These are phyloP conservation scores for Hanseniaspora occidentalis DNA, from an alignment of 805 yeast genomes.

Conservation along the genomic window DNA sequence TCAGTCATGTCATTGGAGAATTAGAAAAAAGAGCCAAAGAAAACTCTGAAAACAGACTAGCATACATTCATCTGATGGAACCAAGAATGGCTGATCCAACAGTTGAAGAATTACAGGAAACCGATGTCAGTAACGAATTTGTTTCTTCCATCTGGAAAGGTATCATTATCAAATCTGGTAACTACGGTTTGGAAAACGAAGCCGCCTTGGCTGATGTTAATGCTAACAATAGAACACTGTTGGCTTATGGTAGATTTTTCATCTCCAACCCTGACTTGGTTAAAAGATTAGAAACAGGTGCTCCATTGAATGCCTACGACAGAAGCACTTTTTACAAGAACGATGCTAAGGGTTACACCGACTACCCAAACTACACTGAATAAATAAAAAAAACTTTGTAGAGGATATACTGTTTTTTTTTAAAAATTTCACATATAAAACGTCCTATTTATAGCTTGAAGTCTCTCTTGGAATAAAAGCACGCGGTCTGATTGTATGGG, in stretches of 20 bases:
- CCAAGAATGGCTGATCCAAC: slow-evolving; percentile 31
- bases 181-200: background rate
- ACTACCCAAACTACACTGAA: slow-evolving; percentile 19
- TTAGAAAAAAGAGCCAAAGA: slow-evolving; percentile 26
- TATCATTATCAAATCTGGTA: slow-evolving; percentile 9
- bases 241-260: slow-evolving; percentile 27
- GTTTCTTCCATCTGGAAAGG: slow-evolving; percentile 13
- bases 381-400: no score
- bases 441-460: no score
- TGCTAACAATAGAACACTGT: slow-evolving; percentile 30
- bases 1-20: slow-evolving; percentile 29
- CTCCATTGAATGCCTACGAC: slow-evolving; percentile 25
- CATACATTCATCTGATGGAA: slow-evolving; percentile 33
- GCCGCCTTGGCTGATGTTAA: slow-evolving; percentile 7
- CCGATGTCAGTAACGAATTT: slow-evolving; percentile 9
- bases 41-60: slow-evolving; percentile 28
- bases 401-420: no score
- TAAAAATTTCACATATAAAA: no score
- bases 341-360: slow-evolving; percentile 24
- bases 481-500: no score
- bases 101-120: slow-evolving; percentile 1
- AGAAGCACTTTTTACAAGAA: slow-evolving; percentile 29
- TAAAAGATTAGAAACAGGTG: slow-evolving; percentile 23
- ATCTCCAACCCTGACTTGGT: slow-evolving; percentile 31
- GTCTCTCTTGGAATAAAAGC: no score